Base-by-base conservation (phyloP, 208 protist species). In the Leishmania martiniquensis region DNA sequence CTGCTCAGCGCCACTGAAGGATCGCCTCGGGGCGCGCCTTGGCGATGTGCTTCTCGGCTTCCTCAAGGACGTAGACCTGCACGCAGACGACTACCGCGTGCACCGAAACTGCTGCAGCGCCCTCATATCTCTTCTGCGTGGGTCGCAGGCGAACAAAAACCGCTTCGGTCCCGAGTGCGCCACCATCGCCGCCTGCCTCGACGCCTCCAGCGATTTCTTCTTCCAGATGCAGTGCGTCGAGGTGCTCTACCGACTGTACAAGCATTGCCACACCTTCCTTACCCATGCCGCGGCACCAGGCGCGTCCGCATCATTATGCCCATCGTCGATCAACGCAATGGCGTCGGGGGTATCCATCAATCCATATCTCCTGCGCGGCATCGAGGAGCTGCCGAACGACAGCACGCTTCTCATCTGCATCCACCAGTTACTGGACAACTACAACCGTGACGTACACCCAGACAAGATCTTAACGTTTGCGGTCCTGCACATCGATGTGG, bases 161-260 rank as follows among this genome's bases (percentile, higher is more conserved):
- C 86, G 87, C 25, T 77, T 97, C 32, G 85, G 82, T 65, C 79
- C 83, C 29, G 82, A 86, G 62, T 92, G 89, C 76, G 82, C 76
- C 20, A 70, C 67, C 15, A 84, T 97, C 60, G 88, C 81, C 13
- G 83, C 70, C 22, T 79, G 79, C n/a, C 72, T 97, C 10, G 80
- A 87, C 59, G 52, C 71, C 44, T 89, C 93, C 13, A 80, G 65
- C 25, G 93, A 97, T 71, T 89, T 96, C n/a, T 97, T 94, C 72
- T 94, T 95, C 67, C 90, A 92, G 76, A 95, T 97, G 91, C 93
- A 97, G 82, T 97, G 93, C 72, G 85, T 91, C 51, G 91, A 97
- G 78, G 84, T 97, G 45, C 73, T 97, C 15, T 96, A 92, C 76
- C 89, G 93, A 1, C 76, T 97, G 51, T 89, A 95, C 78, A 87